These are phyloP conservation scores for Pichia terricola DNA, from an alignment of 1,139 yeast species.

Conservation along the genomic window DNA sequence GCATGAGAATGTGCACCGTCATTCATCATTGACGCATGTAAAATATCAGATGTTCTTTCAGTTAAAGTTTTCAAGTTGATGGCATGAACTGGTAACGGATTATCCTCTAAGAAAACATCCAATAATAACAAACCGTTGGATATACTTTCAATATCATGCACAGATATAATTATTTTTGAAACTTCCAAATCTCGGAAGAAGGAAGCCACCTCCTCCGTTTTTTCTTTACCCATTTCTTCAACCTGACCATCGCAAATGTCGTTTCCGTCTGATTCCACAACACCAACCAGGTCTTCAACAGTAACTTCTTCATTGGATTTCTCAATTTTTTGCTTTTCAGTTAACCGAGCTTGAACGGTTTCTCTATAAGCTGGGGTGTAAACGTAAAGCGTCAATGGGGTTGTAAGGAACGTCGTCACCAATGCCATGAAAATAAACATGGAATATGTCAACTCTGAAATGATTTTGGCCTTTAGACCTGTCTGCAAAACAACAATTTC, in stretches of 20 bases:
- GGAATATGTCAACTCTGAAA: constrained; percentile 54
- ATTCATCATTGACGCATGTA: constrained; percentile 45
- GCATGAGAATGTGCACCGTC: constrained; percentile 10
- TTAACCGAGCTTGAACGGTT: constrained; percentile 29
- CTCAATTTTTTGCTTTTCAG: constrained; percentile 10
- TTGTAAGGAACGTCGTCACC: constrained; percentile 62
- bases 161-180: constrained; percentile 18
- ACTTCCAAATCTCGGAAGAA: constrained; percentile 9
- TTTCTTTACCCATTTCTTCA: not conserved
- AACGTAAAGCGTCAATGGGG: constrained; percentile 53
- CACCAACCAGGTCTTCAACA: not conserved
- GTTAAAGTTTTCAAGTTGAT: constrained; percentile 50
- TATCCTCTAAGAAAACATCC: constrained; percentile 19
- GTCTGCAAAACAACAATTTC: constrained; percentile 70
- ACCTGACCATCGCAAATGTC: not conserved
- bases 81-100: constrained; percentile 37
- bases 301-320: not conserved
- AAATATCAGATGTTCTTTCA: constrained; percentile 57
- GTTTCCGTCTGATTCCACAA: not conserved
- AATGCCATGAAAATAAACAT: constrained; percentile 80
- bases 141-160: constrained; percentile 20
- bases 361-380: constrained; percentile 58
- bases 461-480: constrained; percentile 62
- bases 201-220: not conserved
- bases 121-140: constrained; percentile 21